phyloP scores from a whole-genome alignment of 2,329 filamentous ascomycete genomes.

The Claviceps monticola region DNA sequence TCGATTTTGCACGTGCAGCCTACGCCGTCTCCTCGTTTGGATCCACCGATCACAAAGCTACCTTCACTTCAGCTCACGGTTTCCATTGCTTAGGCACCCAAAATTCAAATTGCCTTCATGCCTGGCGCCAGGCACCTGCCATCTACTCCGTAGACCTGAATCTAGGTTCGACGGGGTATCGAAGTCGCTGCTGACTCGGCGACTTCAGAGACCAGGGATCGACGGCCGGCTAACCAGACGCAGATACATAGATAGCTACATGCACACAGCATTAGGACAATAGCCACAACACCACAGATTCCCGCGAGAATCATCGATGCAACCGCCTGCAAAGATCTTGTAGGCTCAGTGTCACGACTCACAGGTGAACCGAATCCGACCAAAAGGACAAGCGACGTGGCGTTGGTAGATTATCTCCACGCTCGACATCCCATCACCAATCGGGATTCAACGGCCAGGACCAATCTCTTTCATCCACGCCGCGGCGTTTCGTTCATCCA shows the following conservation, averaged over 20 bases:
- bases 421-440: conserved; percentile 1
- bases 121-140: not conserved
- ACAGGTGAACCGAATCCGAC: no score
- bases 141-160: not conserved
- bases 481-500: not conserved
- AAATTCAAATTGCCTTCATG: not conserved
- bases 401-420: not conserved
- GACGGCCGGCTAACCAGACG: not conserved
- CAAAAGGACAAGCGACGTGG: not conserved
- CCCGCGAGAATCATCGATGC: not conserved
- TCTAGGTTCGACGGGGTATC: not conserved
- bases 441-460: conserved; percentile 1
- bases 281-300: not conserved
- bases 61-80: not conserved
- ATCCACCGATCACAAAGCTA: not conserved
- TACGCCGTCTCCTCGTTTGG: not conserved
- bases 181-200: not conserved
- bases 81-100: not conserved
- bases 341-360: not conserved
- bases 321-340: not conserved
- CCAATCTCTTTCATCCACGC: not conserved
- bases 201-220: not conserved
- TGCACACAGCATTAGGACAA: not conserved
- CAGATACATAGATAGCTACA: not conserved
- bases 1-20: not conserved